phyloP scores from a whole-genome alignment of 306 rosid genomes.

The Gynostemma pentaphyllum region DNA sequence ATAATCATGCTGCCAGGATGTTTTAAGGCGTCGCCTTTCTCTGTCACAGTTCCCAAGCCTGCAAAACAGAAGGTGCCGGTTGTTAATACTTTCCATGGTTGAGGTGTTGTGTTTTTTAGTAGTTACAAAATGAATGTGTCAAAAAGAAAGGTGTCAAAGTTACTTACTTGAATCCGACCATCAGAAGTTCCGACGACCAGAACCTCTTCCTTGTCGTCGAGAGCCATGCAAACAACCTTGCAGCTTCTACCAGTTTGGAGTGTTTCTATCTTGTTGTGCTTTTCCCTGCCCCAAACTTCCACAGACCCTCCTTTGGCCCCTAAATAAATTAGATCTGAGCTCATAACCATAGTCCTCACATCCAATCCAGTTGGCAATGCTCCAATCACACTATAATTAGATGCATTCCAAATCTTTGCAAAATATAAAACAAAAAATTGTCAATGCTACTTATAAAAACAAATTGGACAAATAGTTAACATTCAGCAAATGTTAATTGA shows the following conservation, averaged over 20 bases:
- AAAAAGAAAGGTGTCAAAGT: neutral
- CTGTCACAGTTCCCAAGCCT: slow-evolving; percentile 4
- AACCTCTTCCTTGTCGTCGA: slow-evolving; percentile 56
- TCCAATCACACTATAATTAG: slow-evolving; percentile 50
- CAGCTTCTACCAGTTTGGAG: slow-evolving; percentile 51
- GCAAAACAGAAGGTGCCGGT: neutral
- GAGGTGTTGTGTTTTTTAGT: neutral
- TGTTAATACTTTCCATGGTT: neutral
- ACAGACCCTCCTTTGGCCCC: slow-evolving; percentile 77
- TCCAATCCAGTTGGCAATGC: slow-evolving; percentile 49
- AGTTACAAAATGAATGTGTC: neutral
- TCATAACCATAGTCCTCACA: slow-evolving; percentile 64
- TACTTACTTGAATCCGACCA: slow-evolving; percentile 65
- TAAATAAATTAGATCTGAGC: slow-evolving; percentile 69
- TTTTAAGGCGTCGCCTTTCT: neutral
- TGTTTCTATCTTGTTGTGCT: slow-evolving; percentile 42
- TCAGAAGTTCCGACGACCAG: slow-evolving; percentile 78
- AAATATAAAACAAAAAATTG: neutral
- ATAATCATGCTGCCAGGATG: neutral
- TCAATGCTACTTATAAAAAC: neutral
- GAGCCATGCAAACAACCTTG: slow-evolving; percentile 56
- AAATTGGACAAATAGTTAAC: neutral
- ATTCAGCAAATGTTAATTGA: neutral
- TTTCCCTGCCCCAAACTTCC: slow-evolving; percentile 74
- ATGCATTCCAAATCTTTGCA: slow-evolving; percentile 56